A percentile compares a stretch with the other conserved stretches of the same genome.
Conservation (phyloP, 2,329 filamentous ascomycete species). For the Ceratocystis colombiana region DNA sequence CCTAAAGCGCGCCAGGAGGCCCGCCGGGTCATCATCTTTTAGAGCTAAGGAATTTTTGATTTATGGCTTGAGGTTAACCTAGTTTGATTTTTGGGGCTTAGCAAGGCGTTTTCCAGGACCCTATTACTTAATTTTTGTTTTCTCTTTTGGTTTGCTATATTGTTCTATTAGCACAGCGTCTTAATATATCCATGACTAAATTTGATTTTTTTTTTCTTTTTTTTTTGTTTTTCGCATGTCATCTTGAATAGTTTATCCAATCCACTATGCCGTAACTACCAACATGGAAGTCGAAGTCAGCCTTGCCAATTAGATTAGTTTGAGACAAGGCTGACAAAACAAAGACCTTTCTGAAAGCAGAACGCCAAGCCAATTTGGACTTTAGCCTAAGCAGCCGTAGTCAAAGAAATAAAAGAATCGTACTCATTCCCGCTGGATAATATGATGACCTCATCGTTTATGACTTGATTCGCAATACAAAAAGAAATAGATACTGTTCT, state of each 20-base stretch:
- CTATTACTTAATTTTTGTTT: no score
- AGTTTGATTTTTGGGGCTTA: not conserved
- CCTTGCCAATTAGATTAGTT: not conserved
- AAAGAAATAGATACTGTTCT: no score
- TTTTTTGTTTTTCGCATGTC: not conserved
- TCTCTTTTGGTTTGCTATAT: not conserved
- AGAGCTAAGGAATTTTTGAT: not conserved
- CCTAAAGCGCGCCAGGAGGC: constrained; percentile 42
- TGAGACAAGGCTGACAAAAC: not conserved
- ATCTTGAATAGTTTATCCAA: no score
- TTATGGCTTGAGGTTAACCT: not conserved
- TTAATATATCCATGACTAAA: not conserved
- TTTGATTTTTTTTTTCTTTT: no score
- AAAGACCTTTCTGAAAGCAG: not conserved
- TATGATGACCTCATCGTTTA: not conserved
- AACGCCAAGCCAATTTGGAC: not conserved
- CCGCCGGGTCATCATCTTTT: constrained; percentile 27
- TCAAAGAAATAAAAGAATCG: not conserved
- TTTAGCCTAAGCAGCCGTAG: not conserved
- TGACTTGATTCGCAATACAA: no score
- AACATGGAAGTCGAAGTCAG: not conserved
- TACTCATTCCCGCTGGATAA: not conserved
- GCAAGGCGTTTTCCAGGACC: constrained; percentile 3
- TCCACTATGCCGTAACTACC: no score
- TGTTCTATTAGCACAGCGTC: not conserved